These are phyloP conservation scores for Pythium graminicola DNA, from an alignment of 352 stramenopile species.

Conservation along the genomic window DNA sequence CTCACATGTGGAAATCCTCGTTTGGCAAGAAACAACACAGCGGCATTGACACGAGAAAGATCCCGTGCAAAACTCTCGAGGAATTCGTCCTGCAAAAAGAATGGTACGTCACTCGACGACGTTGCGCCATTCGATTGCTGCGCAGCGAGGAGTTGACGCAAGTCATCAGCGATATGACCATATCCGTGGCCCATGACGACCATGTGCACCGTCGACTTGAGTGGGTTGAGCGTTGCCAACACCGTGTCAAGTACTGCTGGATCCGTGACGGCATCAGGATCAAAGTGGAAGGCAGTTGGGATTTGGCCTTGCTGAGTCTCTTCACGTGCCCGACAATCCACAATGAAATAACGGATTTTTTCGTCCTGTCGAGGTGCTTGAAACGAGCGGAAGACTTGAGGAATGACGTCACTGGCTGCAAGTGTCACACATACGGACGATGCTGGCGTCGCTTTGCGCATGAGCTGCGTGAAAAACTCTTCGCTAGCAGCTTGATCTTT, in stretches of 20 bases:
- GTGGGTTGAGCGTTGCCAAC: constrained; percentile 50
- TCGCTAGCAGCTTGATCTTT: constrained; percentile 28
- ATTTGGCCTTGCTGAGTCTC: constrained; percentile 47
- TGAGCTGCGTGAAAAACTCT: constrained; percentile 54
- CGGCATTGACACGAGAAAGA: constrained; percentile 56
- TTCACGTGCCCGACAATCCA: constrained; percentile 57
- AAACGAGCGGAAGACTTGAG: constrained; percentile 65
- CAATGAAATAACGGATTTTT: constrained; percentile 65
- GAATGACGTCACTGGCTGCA: constrained; percentile 53
- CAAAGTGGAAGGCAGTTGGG: constrained; percentile 71
- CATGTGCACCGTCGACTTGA: constrained; percentile 65
- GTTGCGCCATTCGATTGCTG: not conserved
- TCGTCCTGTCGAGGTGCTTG: constrained; percentile 29
- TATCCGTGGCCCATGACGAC: constrained; percentile 79
- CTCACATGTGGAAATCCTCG: constrained; percentile 69
- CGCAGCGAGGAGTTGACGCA: constrained; percentile 31
- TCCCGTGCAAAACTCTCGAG: constrained; percentile 63
- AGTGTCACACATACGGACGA: constrained; percentile 52
- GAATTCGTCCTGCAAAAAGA: constrained; percentile 47
- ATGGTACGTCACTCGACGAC: constrained; percentile 28
- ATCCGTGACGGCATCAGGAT: constrained; percentile 57
- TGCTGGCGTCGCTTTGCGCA: constrained; percentile 36
- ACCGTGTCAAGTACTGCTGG: constrained; percentile 49
- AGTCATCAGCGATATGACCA: constrained; percentile 50
- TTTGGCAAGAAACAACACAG: constrained; percentile 66